Evolutionary conservation across 352 stramenopile genomes (phyloP), one percentile per base, ranked within the genome.

Genomic region (Pythium apleroticum): DNA sequence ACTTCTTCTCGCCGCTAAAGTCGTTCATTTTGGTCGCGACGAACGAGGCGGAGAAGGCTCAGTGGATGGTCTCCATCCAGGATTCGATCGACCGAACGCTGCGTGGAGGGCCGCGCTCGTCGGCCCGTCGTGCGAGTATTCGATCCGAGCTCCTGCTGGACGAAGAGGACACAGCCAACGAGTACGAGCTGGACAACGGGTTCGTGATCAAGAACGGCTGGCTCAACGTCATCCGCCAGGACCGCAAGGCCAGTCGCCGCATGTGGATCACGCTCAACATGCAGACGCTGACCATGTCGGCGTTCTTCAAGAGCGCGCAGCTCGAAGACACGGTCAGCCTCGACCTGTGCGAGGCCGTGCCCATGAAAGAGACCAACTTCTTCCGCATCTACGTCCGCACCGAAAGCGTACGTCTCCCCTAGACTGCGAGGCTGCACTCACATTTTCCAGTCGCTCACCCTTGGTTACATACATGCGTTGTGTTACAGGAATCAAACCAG

Each of bases 191-290:
- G 28, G 80, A 88, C 70, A 79, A 75, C 57, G 81, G 79, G 19
- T 81, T 92, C 52, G 80, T 89, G 35, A 94, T 95, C 68, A 95
- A 95, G 72, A 91, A 93, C 39, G 87, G 87, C 5, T 95, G 87
- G 87, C 69, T 95, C 17, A 92, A 92, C 35, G 78, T 93, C 4
- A 76, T 73, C 37, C 75, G 65, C 19, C 73, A 76, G 3, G 71
- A 78, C 20, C 70, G 71, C 20, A 74, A 65, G 22, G 60, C 60
- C 17, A 73, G 68, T 25, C 81, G 82, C 20, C 75, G 84, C 4
- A 60, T 91, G 52, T 93, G 85, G 85, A 86, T 91, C 60, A 90
- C 85, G n/a, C 67, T 93, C 49, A 91, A 80, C 48, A 68, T 93
- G 58, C 81, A 93, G 70, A 83, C 60, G 5, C 58, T 93, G n/a